Percentiles rank a stretch among this genome's conserved stretches.
Evolutionary conservation across 1,284 basidiomycete species (phyloP).

Genomic region (Leccinum proliferum): DNA sequence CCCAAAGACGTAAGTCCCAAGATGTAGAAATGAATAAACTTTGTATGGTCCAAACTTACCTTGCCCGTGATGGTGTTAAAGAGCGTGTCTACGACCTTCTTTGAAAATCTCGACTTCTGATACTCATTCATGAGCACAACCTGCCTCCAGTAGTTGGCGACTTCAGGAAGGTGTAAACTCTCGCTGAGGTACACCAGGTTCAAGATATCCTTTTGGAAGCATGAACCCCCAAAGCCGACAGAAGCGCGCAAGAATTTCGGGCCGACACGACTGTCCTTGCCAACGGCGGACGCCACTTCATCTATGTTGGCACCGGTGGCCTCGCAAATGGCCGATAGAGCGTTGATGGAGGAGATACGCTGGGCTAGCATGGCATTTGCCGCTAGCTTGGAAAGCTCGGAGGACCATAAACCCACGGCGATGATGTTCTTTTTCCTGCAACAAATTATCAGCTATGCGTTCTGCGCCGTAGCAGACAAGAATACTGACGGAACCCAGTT

Average conservation of each 20-base stretch:
- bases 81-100: slow-evolving; percentile 88
- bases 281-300: slow-evolving; percentile 94
- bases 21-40: background rate
- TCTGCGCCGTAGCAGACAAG: background rate
- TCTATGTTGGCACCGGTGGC: slow-evolving; percentile 99
- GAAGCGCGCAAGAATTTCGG: slow-evolving; percentile 94
- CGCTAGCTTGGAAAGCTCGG: slow-evolving; percentile 96
- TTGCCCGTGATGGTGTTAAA: slow-evolving; percentile 98
- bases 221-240: slow-evolving; percentile 97
- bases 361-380: slow-evolving; percentile 99
- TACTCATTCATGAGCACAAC: slow-evolving; percentile 97
- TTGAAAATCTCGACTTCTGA: slow-evolving; percentile 88
- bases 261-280: slow-evolving; percentile 90
- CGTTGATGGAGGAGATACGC: slow-evolving; percentile 97
- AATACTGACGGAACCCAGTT: slow-evolving; percentile 89
- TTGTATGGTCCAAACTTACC: slow-evolving; percentile 39
- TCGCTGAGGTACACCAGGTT: slow-evolving; percentile 98
- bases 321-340: slow-evolving; percentile 98
- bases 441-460: slow-evolving; percentile 4
- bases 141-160: slow-evolving; percentile 97
- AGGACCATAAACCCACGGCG: slow-evolving; percentile 97
- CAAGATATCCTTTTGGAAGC: slow-evolving; percentile 99
- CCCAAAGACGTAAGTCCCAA: background rate
- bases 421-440: slow-evolving; percentile 72
- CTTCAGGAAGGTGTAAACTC: slow-evolving; percentile 90